phyloP scores from a whole-genome alignment of 2,329 filamentous ascomycete genomes.

The Trichoderma aggressivum region DNA sequence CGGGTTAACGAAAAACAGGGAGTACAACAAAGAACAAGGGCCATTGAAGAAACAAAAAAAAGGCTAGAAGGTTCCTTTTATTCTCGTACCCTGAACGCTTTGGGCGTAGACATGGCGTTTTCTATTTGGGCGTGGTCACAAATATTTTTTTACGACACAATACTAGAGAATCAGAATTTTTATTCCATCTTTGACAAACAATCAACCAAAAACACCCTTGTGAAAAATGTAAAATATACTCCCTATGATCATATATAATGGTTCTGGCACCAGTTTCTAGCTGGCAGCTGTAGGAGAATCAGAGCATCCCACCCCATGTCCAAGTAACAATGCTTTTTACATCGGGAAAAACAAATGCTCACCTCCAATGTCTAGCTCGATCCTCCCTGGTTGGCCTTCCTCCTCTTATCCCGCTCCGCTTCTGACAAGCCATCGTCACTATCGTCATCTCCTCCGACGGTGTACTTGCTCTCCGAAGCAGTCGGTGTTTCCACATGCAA shows the following conservation, averaged over 20 bases:
- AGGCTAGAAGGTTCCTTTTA: neutral
- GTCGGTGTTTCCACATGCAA: conserved; percentile 51
- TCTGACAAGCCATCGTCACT: conserved; percentile 49
- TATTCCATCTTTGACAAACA: neutral
- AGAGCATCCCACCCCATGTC: neutral
- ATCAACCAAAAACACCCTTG: neutral
- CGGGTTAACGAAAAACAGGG: conserved; percentile 9
- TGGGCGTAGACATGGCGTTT: conserved; percentile 12
- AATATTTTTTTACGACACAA: neutral
- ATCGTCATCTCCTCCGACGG: conserved; percentile 53
- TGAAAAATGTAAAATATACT: neutral
- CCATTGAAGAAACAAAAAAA: neutral
- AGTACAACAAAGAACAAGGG: neutral
- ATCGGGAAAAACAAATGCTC: neutral
- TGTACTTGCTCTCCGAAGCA: conserved; percentile 48
- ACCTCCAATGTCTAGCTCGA: neutral
- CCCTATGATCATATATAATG: neutral
- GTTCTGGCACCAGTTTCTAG: neutral
- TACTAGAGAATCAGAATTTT: conserved; percentile 8
- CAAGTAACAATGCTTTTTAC: neutral
- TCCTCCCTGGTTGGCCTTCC: neutral
- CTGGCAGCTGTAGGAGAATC: neutral
- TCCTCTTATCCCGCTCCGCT: conserved; percentile 29
- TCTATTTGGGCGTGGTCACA: conserved; percentile 1
- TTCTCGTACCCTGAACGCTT: neutral